Conservation (phyloP, 2,329 filamentous ascomycete genomes). For the Pseudonectria foliicola region DNA sequence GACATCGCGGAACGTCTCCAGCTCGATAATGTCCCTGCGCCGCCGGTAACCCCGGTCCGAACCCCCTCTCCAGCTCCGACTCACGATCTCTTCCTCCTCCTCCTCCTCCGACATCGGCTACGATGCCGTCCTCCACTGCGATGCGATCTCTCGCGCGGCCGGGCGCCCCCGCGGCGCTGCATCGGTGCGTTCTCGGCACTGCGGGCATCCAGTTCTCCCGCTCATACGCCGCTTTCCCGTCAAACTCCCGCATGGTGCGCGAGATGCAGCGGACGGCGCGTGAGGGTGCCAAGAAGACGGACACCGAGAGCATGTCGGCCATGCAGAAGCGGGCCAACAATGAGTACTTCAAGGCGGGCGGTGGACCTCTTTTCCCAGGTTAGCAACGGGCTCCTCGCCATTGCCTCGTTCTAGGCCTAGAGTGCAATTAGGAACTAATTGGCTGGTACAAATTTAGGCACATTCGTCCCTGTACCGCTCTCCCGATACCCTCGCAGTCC, state of each 20-base stretch:
- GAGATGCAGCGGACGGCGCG: constrained; percentile 22
- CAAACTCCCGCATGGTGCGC: constrained; percentile 18
- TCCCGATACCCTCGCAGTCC: constrained; percentile 26
- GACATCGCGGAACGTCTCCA: constrained; percentile 3
- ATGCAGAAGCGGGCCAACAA: constrained; percentile 25
- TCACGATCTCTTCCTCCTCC: background rate
- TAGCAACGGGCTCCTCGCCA: constrained; percentile 10
- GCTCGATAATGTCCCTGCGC: constrained; percentile 20
- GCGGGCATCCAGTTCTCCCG: constrained; percentile 17
- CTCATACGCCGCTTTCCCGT: constrained; percentile 18
- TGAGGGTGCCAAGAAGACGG: constrained; percentile 16
- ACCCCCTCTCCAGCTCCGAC: background rate
- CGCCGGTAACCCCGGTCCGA: constrained; percentile 17
- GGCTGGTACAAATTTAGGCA: too few species aligned
- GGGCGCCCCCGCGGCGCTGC: constrained; percentile 10
- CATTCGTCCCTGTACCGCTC: constrained; percentile 39
- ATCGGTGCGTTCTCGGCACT: constrained; percentile 13
- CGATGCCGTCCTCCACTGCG: constrained; percentile 13
- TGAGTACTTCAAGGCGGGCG: constrained; percentile 27
- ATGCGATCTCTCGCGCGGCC: constrained; percentile 14
- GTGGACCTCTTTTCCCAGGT: constrained; percentile 29
- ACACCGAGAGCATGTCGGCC: constrained; percentile 23
- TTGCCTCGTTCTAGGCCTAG: too few species aligned
- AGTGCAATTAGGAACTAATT: too few species aligned
- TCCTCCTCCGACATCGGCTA: too few species aligned